These are phyloP conservation scores for Colletotrichum orbiculare DNA, from an alignment of 2,329 filamentous ascomycete species.

Conservation along the genomic window DNA sequence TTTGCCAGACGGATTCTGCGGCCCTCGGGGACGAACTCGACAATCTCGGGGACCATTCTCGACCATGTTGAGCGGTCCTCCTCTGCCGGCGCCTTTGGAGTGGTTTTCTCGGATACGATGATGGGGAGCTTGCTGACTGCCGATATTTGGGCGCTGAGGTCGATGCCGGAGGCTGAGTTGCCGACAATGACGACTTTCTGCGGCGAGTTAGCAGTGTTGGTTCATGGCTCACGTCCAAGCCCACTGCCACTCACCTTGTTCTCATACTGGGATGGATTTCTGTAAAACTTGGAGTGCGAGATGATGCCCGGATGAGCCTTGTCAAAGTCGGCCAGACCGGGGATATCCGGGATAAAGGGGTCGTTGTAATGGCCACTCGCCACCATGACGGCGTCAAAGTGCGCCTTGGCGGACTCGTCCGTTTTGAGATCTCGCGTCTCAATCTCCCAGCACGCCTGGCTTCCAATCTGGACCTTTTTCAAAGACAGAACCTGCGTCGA, in stretches of 20 bases:
- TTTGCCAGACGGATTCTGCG: constrained; percentile 69
- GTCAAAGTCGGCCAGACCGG: constrained; percentile 66
- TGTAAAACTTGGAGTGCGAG: constrained; percentile 76
- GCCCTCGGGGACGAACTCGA: constrained; percentile 56
- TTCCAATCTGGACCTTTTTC: constrained; percentile 40
- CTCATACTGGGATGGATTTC: constrained; percentile 52
- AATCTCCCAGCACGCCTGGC: constrained; percentile 61
- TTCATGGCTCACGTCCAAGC: constrained; percentile 42
- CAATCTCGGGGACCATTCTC: constrained; percentile 57
- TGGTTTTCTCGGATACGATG: constrained; percentile 63
- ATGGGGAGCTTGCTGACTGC: constrained; percentile 64
- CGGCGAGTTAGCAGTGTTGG: not conserved
- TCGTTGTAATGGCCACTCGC: constrained; percentile 73
- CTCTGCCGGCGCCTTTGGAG: constrained; percentile 40
- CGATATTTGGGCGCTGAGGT: constrained; percentile 75
- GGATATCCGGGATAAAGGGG: constrained; percentile 67
- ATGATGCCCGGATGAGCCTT: constrained; percentile 60
- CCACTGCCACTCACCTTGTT: constrained; percentile 43
- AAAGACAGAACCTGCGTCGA: constrained; percentile 68
- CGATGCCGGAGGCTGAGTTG: constrained; percentile 75
- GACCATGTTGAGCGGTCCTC: constrained; percentile 42
- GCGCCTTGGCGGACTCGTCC: constrained; percentile 37
- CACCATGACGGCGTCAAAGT: constrained; percentile 72
- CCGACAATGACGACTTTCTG: constrained; percentile 76
- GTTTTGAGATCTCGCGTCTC: constrained; percentile 45